Base-by-base conservation (phyloP, 1,284 basidiomycete genomes). In the Leccinum insolens region DNA sequence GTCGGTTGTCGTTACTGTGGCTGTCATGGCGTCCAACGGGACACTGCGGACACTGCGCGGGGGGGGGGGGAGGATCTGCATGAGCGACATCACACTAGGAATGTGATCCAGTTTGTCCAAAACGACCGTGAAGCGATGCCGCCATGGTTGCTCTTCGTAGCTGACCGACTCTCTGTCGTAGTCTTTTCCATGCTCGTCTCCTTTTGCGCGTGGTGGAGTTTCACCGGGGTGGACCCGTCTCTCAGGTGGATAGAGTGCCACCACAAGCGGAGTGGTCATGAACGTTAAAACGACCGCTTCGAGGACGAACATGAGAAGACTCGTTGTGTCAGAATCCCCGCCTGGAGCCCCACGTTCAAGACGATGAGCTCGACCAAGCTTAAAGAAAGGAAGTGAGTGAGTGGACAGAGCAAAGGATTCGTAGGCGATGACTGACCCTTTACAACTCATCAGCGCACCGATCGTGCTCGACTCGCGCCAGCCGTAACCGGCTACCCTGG, bases 361-460 rank as follows among this genome's bases (percentile, higher is more conserved):
- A 98, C 96, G 73, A 99, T 98, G 41, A 98, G 86, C 77, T 96
- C 94, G 11, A 95, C 91, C 9, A 95, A 82, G 68, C 92, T 93
- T 31, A 3, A 64, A 6, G n/a, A 15, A 25, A 11, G 7, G 5
- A 8, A 25, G 52, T 55, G 52, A 52, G 49, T 64, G 4, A 55
- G 52, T 64, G 4, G 67, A 62, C 41, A n/a, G 5, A 49, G 46
- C 31, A 39, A 37, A 34, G 4, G 12, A 66, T 11, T 7, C 25
- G 9, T 7, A 2, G 11, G 34, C 5, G 61, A 7, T 34, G 6
- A 76, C 84, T 65, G 67, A 94, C 89, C 96, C 96, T 83, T 98
- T 98, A 80, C 96, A 98, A 75, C 90, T 92, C 96, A 99, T 98
- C 69, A 99, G 81, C 31, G 92, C 90, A 1, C 96, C 97, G 65